Evolutionary conservation across 2,329 filamentous ascomycete genomes (phyloP).

Genomic region (Fusarium mangiferae): DNA sequence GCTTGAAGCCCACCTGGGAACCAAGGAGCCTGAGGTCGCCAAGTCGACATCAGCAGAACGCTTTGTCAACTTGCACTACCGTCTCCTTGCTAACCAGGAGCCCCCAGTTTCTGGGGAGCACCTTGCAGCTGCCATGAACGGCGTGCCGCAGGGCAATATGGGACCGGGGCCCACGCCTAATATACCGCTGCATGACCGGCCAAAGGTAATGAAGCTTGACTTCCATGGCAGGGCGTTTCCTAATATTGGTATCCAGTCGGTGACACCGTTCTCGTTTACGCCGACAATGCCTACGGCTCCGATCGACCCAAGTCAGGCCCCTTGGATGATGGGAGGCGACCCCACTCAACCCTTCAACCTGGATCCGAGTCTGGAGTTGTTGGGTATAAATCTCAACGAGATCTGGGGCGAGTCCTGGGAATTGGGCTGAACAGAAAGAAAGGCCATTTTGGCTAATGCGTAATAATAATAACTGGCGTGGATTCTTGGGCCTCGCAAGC

Average conservation of each 20-base stretch:
- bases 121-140: slow-evolving; percentile 39
- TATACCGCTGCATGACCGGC: slow-evolving; percentile 50
- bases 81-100: slow-evolving; percentile 65
- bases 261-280: slow-evolving; percentile 55
- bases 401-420: slow-evolving; percentile 65
- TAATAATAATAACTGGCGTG: slow-evolving; percentile 41
- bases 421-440: slow-evolving; percentile 46
- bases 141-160: slow-evolving; percentile 38
- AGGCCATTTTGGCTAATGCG: slow-evolving; percentile 20
- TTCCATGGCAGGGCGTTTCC: slow-evolving; percentile 40
- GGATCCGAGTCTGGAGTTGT: slow-evolving; percentile 63
- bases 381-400: slow-evolving; percentile 65
- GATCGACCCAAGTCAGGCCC: slow-evolving; percentile 49
- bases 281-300: slow-evolving; percentile 49
- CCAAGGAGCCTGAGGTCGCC: slow-evolving; percentile 65
- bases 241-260: slow-evolving; percentile 52
- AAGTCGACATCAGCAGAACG: slow-evolving; percentile 69
- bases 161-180: slow-evolving; percentile 45
- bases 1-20: slow-evolving; percentile 67
- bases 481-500: slow-evolving; percentile 5
- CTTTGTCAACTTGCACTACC: slow-evolving; percentile 68
- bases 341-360: slow-evolving; percentile 57
- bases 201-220: slow-evolving; percentile 52
- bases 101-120: slow-evolving; percentile 51
- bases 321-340: slow-evolving; percentile 49